Percentiles rank a stretch among this genome's conserved stretches.
Evolutionary conservation across 108 stramenopile genomes (phyloP).

Genomic region (Fistulifera pelliculosa): DNA sequence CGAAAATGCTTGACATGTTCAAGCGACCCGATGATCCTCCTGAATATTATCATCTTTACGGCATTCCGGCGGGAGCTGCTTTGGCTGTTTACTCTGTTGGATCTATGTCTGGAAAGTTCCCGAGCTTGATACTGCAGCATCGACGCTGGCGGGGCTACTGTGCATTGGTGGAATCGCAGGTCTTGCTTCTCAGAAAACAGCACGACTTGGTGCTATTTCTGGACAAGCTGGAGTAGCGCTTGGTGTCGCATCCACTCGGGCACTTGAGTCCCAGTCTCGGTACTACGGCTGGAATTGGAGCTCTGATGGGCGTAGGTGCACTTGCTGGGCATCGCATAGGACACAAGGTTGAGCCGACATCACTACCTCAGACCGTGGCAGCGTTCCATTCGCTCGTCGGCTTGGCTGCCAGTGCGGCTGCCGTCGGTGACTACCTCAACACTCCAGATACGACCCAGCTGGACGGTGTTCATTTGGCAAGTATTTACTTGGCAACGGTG

Average conservation of each 20-base stretch:
- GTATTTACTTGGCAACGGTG: conserved; percentile 90
- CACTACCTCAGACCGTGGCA: conserved; percentile 96
- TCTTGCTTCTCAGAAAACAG: conserved; percentile 87
- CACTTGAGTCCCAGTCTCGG: conserved; percentile 69
- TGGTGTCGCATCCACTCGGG: conserved; percentile 92
- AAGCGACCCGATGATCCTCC: conserved; percentile 96
- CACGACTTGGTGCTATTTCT: conserved; percentile 89
- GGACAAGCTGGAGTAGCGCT: conserved; percentile 97
- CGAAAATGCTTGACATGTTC: conserved; percentile 99
- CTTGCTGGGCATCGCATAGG: conserved; percentile 83
- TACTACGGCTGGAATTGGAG: conserved; percentile 67
- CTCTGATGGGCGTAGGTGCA: conserved; percentile 88
- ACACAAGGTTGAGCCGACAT: conserved; percentile 88
- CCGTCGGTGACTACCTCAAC: conserved; percentile 82
- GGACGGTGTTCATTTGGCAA: conserved; percentile 74
- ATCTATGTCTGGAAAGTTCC: conserved; percentile 72
- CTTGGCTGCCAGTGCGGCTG: conserved; percentile 81
- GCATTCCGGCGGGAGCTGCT: conserved; percentile 84
- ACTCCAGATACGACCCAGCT: conserved; percentile 55
- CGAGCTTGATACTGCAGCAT: conserved; percentile 78
- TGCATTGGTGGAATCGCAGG: conserved; percentile 99
- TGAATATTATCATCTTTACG: conserved; percentile 94
- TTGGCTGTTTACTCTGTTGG: conserved; percentile 69
- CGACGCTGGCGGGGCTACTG: conserved; percentile 74
- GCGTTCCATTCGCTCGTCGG: conserved; percentile 98